Evolutionary conservation across 257 asterid genomes (phyloP).

Genomic region (Ballota nigra): DNA sequence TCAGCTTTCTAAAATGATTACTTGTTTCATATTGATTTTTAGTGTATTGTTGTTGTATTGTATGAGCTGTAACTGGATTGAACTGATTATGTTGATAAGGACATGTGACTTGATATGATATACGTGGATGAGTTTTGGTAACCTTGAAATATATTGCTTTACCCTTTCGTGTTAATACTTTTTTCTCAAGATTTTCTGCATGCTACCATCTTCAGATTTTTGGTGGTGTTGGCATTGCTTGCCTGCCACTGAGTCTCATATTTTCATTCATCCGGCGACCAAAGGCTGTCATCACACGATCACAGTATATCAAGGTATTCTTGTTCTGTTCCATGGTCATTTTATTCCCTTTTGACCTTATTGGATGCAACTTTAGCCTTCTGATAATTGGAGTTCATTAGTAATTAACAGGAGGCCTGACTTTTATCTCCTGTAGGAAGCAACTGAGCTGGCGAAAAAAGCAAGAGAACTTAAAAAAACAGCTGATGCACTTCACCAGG

Average conservation of each 20-base stretch:
- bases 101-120: conserved; percentile 1
- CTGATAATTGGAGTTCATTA: conserved; percentile 5
- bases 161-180: conserved; percentile 10
- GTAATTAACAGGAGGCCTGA: conserved; percentile 25
- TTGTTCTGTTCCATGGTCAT: background rate
- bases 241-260: conserved; percentile 93
- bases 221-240: conserved; percentile 98
- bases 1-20: conserved; percentile 5
- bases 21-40: background rate
- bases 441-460: conserved; percentile 89
- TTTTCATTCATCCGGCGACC: conserved; percentile 95
- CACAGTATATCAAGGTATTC: conserved; percentile 95
- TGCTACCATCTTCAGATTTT: conserved; percentile 58
- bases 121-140: conserved; percentile 14
- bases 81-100: conserved; percentile 17
- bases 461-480: conserved; percentile 92
- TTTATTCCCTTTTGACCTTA: background rate
- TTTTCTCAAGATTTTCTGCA: conserved; percentile 23
- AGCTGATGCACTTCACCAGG: conserved; percentile 96
- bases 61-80: conserved; percentile 4
- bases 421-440: conserved; percentile 61
- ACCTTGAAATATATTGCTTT: conserved; percentile 7
- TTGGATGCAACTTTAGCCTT: conserved; percentile 14
- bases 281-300: conserved; percentile 98
- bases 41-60: conserved; percentile 11